phyloP scores from a whole-genome alignment of 2,329 filamentous ascomycete genomes.

The Colletotrichum limetticola region DNA sequence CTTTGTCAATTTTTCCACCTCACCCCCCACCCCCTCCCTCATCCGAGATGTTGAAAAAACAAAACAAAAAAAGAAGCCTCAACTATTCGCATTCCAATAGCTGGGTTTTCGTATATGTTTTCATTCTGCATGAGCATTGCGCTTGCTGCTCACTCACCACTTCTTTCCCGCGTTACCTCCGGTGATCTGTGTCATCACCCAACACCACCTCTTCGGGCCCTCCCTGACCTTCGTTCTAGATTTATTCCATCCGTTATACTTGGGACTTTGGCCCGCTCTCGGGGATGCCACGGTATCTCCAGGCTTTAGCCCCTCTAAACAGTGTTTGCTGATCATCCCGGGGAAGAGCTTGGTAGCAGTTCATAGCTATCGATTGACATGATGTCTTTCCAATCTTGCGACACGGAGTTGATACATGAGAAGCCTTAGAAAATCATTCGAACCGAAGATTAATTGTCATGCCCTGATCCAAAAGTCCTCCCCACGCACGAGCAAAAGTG shows the following conservation, averaged over 20 bases:
- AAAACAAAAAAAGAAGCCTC: background rate
- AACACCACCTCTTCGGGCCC: no score
- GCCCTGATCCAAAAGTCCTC: background rate
- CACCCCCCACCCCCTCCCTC: background rate
- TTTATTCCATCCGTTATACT: background rate
- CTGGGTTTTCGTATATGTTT: no score
- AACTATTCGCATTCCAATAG: no score
- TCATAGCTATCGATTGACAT: background rate
- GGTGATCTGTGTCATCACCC: no score
- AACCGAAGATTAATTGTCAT: background rate
- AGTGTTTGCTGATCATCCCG: slow-evolving; percentile 21
- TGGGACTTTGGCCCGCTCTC: background rate
- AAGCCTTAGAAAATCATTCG: background rate
- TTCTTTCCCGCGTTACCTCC: no score
- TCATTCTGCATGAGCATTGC: no score
- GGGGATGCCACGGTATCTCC: background rate
- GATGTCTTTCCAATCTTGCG: background rate
- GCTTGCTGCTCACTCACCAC: no score
- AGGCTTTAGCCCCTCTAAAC: slow-evolving; percentile 19
- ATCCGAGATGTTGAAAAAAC: background rate
- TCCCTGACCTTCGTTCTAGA: background rate
- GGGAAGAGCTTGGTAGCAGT: background rate
- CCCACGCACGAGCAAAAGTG: background rate
- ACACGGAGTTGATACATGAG: background rate
- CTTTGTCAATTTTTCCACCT: background rate